Percentiles rank a stretch among this genome's conserved stretches.
These are phyloP conservation scores for Podochytrium sp. DNA, from an alignment of 192 early-diverging fungal species.

Conservation along the genomic window DNA sequence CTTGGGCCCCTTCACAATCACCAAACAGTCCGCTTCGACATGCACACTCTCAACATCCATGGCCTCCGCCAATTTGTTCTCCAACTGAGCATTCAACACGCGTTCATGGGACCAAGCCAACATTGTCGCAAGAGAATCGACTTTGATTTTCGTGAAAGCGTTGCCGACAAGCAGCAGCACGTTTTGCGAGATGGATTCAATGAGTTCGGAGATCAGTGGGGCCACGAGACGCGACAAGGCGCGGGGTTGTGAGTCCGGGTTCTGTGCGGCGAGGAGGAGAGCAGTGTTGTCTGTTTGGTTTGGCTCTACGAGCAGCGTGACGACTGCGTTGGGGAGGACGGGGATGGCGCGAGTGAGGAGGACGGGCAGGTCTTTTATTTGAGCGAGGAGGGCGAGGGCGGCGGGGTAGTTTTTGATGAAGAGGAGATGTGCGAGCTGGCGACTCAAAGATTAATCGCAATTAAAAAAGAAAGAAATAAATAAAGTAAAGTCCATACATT, in stretches of 20 bases:
- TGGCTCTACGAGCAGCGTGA: too few relatives aligned
- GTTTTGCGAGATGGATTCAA: neutral
- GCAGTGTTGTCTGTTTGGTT: too few relatives aligned
- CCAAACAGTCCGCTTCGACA: neutral
- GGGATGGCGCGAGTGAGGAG: too few relatives aligned
- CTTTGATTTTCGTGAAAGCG: neutral
- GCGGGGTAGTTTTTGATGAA: too few relatives aligned
- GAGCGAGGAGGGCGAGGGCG: too few relatives aligned
- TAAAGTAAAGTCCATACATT: too few relatives aligned
- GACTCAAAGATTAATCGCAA: too few relatives aligned
- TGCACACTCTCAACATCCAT: neutral
- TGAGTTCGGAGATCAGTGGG: neutral
- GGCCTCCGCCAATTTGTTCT: neutral
- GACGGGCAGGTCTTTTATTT: too few relatives aligned
- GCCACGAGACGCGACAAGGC: neutral
- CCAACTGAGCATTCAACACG: neutral
- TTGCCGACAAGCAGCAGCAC: neutral
- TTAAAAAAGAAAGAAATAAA: too few relatives aligned
- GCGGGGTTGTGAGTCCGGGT: neutral
- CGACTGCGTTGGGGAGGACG: neutral
- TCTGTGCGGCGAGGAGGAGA: neutral
- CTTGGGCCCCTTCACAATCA: neutral
- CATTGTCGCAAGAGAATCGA: neutral
- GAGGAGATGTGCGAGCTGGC: too few relatives aligned
- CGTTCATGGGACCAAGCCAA: neutral